These are phyloP conservation scores for Plectosphaerella sp. DNA, from an alignment of 2,329 filamentous ascomycete species.

Conservation along the genomic window DNA sequence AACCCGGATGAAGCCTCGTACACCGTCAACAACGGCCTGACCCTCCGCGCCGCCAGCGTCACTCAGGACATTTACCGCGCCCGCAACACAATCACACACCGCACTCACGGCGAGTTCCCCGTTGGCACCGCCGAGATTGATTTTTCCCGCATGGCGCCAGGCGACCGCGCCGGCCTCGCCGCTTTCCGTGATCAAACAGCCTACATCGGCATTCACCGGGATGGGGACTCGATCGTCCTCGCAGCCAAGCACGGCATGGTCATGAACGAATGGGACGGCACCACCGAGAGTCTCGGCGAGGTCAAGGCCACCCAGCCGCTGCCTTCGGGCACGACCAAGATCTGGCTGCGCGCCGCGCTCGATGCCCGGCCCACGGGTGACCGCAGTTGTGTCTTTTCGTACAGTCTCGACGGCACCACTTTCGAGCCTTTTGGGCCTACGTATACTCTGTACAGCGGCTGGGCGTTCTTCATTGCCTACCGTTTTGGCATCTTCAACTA, in stretches of 20 bases:
- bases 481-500: constrained; percentile 46
- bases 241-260: constrained; percentile 31
- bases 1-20: constrained; percentile 49
- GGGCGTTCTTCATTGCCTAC: constrained; percentile 44
- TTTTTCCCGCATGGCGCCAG: constrained; percentile 40
- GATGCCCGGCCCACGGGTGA: constrained; percentile 17
- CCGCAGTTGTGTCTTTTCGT: constrained; percentile 13
- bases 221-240: constrained; percentile 21
- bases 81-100: constrained; percentile 42
- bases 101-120: constrained; percentile 39
- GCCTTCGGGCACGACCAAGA: constrained; percentile 9
- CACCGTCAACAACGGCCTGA: constrained; percentile 37
- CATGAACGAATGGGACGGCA: constrained; percentile 24
- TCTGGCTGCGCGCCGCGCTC: constrained; percentile 18
- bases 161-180: constrained; percentile 47
- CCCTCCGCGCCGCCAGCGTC: constrained; percentile 43
- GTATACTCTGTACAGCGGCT: constrained; percentile 33
- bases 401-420: constrained; percentile 18
- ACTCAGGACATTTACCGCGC: constrained; percentile 45
- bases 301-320: constrained; percentile 15
- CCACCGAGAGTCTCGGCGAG: constrained; percentile 12
- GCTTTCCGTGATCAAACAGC: constrained; percentile 48
- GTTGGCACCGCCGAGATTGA: constrained; percentile 46
- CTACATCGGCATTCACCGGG: constrained; percentile 45
- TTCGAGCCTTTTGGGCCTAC: constrained; percentile 22